These are phyloP conservation scores for Yamadazyma pseudoaaseri DNA, from an alignment of 1,139 yeast species.

Conservation along the genomic window DNA sequence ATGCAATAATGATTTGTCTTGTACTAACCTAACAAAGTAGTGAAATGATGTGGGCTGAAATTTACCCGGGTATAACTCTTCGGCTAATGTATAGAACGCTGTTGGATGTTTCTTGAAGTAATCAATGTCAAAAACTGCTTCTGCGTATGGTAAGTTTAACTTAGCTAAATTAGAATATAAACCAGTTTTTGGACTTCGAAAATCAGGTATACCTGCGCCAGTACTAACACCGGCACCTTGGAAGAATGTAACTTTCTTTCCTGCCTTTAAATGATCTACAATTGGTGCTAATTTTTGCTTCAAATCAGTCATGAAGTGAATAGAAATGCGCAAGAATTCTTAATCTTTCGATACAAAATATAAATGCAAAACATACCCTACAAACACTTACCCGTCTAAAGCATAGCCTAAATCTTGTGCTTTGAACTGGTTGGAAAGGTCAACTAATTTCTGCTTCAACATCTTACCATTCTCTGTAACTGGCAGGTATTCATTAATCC, in stretches of 20 bases:
- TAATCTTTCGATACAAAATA: not conserved
- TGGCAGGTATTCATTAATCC: constrained; percentile 47
- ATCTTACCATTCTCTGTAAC: constrained; percentile 31
- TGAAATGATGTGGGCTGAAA: constrained; percentile 84
- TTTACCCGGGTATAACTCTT: constrained; percentile 84
- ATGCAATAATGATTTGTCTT: constrained; percentile 58
- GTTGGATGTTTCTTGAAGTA: constrained; percentile 72
- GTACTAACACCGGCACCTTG: constrained; percentile 96
- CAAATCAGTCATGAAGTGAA: constrained; percentile 11
- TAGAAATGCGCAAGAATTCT: no score
- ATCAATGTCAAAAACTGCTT: constrained; percentile 90
- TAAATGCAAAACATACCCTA: not conserved
- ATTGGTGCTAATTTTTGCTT: constrained; percentile 16
- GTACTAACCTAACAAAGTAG: constrained; percentile 61
- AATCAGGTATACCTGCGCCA: constrained; percentile 92
- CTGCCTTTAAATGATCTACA: constrained; percentile 21
- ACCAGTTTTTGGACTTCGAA: constrained; percentile 89
- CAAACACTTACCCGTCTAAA: constrained; percentile 33
- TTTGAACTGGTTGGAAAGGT: constrained; percentile 38
- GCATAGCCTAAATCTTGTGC: constrained; percentile 44
- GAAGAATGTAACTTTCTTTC: constrained; percentile 44
- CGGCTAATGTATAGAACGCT: constrained; percentile 82
- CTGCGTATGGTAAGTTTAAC: constrained; percentile 83
- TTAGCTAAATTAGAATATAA: constrained; percentile 76
- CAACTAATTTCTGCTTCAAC: constrained; percentile 35